These are phyloP conservation scores for Cucumis hystrix DNA, from an alignment of 306 rosid species.

Conservation along the genomic window DNA sequence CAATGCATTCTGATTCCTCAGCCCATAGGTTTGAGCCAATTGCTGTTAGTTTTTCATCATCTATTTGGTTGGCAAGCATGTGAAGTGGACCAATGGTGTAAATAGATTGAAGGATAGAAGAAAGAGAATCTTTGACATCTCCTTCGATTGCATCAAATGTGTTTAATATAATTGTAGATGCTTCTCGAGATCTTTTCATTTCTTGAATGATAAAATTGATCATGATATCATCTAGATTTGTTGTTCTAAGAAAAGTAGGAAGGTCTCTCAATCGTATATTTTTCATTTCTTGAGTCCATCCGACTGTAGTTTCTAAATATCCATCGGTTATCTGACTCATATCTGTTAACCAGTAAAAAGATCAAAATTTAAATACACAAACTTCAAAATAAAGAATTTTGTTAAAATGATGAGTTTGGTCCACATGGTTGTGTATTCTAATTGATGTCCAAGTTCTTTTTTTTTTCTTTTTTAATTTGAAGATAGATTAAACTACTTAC, in stretches of 20 bases:
- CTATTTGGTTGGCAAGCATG: not conserved
- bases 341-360: constrained; percentile 7
- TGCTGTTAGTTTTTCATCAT: not conserved
- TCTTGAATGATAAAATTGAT: not conserved
- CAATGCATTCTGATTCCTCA: constrained; percentile 26
- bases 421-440: too few relatives aligned
- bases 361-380: not conserved
- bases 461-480: too few relatives aligned
- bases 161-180: constrained; percentile 3
- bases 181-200: not conserved
- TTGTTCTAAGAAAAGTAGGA: constrained; percentile 35
- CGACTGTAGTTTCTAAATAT: constrained; percentile 23
- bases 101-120: not conserved
- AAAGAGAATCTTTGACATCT: not conserved
- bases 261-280: constrained; percentile 28
- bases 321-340: constrained; percentile 17
- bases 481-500: too few relatives aligned
- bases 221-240: constrained; percentile 8
- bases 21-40: constrained; percentile 28
- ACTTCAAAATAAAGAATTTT: too few relatives aligned
- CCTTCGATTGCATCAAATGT: constrained; percentile 3
- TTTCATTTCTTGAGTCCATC: constrained; percentile 36
- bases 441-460: too few relatives aligned
- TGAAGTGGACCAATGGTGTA: not conserved
- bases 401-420: not conserved